Conservation (phyloP, 2,329 filamentous ascomycete genomes). For the Calycina herbarum region DNA sequence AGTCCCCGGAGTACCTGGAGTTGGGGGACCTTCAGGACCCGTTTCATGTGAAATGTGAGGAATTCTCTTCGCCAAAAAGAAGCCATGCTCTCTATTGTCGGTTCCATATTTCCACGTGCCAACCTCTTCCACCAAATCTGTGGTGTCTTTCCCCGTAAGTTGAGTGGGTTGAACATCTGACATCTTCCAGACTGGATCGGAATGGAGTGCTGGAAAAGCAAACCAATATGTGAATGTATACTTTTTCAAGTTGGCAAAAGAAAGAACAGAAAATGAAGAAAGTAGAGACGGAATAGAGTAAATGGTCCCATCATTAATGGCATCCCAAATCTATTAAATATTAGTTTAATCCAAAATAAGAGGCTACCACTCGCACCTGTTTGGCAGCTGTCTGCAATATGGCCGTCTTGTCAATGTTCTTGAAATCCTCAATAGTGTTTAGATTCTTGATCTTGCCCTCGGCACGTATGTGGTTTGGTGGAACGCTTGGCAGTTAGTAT, state of each 20-base stretch:
- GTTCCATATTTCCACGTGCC: slow-evolving; percentile 84
- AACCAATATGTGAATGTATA: slow-evolving; percentile 99
- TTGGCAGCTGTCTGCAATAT: slow-evolving; percentile 77
- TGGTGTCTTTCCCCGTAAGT: slow-evolving; percentile 70
- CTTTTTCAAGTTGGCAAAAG: slow-evolving; percentile 94
- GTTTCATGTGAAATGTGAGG: slow-evolving; percentile 38
- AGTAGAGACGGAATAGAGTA: slow-evolving; percentile 92
- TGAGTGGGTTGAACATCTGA: slow-evolving; percentile 50
- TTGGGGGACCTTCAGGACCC: slow-evolving; percentile 39
- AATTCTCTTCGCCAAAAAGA: slow-evolving; percentile 88
- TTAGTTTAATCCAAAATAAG: slow-evolving; percentile 16
- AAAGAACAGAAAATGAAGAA: slow-evolving; percentile 84
- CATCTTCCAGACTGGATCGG: slow-evolving; percentile 78
- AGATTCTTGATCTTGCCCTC: slow-evolving; percentile 95
- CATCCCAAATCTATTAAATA: slow-evolving; percentile 82
- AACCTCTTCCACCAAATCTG: slow-evolving; percentile 75
- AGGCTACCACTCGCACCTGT: slow-evolving; percentile 56
- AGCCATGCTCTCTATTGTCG: slow-evolving; percentile 84
- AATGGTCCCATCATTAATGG: slow-evolving; percentile 93
- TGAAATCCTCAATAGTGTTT: slow-evolving; percentile 94
- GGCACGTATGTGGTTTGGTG: slow-evolving; percentile 72
- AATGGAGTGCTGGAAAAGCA: slow-evolving; percentile 90
- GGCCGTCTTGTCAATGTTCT: slow-evolving; percentile 73
- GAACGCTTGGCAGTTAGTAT: slow-evolving; percentile 53
- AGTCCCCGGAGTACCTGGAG: slow-evolving; percentile 51